Conservation (phyloP, 257 asterid genomes). For the Plantago ovata region DNA sequence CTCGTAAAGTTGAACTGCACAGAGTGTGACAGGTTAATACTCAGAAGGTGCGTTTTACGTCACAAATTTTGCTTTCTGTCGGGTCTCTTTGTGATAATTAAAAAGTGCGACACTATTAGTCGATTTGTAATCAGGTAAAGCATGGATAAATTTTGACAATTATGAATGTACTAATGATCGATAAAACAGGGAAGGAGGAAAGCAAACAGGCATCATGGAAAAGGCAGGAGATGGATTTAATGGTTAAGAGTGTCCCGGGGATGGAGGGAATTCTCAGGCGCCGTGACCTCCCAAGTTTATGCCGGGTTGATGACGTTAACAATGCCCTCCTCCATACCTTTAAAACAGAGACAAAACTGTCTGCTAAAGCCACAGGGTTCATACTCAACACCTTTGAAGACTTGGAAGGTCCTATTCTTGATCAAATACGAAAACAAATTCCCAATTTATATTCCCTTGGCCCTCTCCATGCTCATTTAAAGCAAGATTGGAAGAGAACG, state of each 20-base stretch:
- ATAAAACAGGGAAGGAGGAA: slow-evolving; percentile 24
- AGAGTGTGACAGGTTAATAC: too few relatives aligned
- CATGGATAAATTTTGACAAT: not conserved
- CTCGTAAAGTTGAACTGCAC: too few relatives aligned
- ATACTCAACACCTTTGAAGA: slow-evolving; percentile 60
- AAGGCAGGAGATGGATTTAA: slow-evolving; percentile 20
- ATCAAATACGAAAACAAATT: slow-evolving; percentile 32
- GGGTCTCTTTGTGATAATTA: too few relatives aligned
- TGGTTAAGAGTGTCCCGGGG: slow-evolving; percentile 14
- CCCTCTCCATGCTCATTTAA: slow-evolving; percentile 49
- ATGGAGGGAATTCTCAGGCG: slow-evolving; percentile 9
- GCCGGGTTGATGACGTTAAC: slow-evolving; percentile 8
- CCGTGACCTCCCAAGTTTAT: slow-evolving; percentile 8
- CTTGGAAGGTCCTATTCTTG: slow-evolving; percentile 37
- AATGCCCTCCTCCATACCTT: slow-evolving; percentile 19
- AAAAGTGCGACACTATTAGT: too few relatives aligned
- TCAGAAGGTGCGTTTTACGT: too few relatives aligned
- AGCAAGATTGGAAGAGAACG: not conserved
- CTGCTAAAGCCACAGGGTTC: slow-evolving; percentile 33
- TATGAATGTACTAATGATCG: not conserved
- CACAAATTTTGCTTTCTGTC: too few relatives aligned
- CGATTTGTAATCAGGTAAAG: not conserved
- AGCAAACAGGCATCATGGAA: slow-evolving; percentile 17
- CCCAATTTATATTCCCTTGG: slow-evolving; percentile 49
- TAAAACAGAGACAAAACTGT: slow-evolving; percentile 23